Evolutionary conservation across 2,329 filamentous ascomycete genomes (phyloP), one percentile per base, ranked within the genome.

Genomic region (Talaromyces amestolkiae): DNA sequence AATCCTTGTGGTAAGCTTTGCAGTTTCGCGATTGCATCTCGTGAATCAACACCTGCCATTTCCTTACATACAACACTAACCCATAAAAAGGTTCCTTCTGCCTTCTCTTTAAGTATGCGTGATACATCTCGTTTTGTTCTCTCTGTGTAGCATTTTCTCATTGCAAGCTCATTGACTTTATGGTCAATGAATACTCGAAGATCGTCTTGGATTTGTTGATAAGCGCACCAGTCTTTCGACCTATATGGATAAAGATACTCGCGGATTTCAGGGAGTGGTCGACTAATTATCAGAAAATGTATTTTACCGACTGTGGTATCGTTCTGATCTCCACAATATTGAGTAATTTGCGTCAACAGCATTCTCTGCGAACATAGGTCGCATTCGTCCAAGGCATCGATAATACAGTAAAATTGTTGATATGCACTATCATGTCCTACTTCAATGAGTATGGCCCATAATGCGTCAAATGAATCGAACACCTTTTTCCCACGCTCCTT

Each of bases 341-440:
- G 35, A 37, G 8, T 37, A 9, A 37, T 37, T 13, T 37, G 35
- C 1, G 9, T 37, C 9, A 37, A 13, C 35, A 37, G 8, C 35
- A 37, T 37, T 37, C 35, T 13, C 35, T 37, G 35, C 2, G 8
- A 13, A 13, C 1, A 1, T 37, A 7, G 35, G 11, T 68, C 63
- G 24, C 69, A 72, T 66, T 72, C 70, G 54, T 72, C 70, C n/a
- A 72, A 58, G 15, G 69, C 69, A 59, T 72, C 70, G 15, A 67
- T 64, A 22, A 71, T 66, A 45, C 66, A 70, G 58, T 69, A 72
- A 22, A 68, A 53, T 27, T 65, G 49, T 39, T 56, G 9, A 51
- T 43, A 37, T 9, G 17, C 8, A 4, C 63, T 24, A 6, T 66
- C 8, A 17, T 31, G 15, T 10, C 65, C 61, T 1, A 68, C 68